Evolutionary conservation across 306 rosid genomes (phyloP).

Genomic region (Heteromeles arbutifolia): DNA sequence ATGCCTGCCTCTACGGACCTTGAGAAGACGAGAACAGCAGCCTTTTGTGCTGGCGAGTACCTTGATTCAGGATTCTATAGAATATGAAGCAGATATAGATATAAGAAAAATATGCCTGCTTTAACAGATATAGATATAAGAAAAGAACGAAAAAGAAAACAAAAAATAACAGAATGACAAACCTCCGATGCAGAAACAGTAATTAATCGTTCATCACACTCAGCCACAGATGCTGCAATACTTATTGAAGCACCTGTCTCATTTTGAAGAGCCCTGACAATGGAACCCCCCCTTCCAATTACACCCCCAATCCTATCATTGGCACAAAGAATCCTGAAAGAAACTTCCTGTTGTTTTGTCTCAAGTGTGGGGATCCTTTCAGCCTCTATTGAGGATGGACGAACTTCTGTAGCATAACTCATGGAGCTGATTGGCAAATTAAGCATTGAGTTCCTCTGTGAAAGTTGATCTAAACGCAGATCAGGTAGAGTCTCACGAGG

Average conservation of each 20-base stretch:
- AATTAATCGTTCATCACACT: constrained; percentile 75
- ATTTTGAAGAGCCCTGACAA: constrained; percentile 74
- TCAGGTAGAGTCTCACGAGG: constrained; percentile 35
- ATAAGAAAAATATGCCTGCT: constrained; percentile 2
- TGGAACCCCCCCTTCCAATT: constrained; percentile 87
- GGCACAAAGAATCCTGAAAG: constrained; percentile 71
- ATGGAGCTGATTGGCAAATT: constrained; percentile 48
- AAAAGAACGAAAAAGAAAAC: neutral
- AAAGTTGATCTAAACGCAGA: constrained; percentile 42
- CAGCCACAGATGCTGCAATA: constrained; percentile 56
- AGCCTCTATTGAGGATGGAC: constrained; percentile 48
- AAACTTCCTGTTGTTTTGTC: constrained; percentile 55
- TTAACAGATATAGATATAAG: constrained; percentile 6
- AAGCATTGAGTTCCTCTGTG: constrained; percentile 40
- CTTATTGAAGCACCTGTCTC: constrained; percentile 85
- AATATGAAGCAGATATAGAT: constrained; percentile 10
- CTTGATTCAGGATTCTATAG: constrained; percentile 71
- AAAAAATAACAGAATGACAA: constrained; percentile 5
- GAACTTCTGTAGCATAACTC: constrained; percentile 53
- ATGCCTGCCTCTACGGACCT: constrained; percentile 62
- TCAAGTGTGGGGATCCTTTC: constrained; percentile 49
- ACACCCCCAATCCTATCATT: constrained; percentile 83
- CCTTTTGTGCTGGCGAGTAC: constrained; percentile 89
- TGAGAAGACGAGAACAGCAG: constrained; percentile 73
- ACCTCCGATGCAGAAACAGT: constrained; percentile 86